These are phyloP conservation scores for Bonnemaisonia californica DNA, from an alignment of 31 red algal genomes.

Conservation along the genomic window DNA sequence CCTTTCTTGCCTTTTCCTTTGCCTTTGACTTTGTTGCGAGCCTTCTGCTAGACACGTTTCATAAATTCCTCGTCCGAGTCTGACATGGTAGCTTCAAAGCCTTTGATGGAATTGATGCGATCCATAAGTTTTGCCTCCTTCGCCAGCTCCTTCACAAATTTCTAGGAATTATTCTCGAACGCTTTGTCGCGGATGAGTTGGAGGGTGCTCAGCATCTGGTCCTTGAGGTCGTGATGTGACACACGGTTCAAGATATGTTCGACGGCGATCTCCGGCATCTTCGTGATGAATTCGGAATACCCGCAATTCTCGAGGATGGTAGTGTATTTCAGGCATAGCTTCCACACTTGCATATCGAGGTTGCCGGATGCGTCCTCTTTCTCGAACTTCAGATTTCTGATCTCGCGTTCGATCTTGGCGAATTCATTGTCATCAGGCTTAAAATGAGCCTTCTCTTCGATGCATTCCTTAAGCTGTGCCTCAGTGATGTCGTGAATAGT, in stretches of 20 bases:
- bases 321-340: not conserved
- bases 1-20: no score
- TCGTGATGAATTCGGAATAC: not conserved
- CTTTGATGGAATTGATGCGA: not conserved
- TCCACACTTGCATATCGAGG: not conserved
- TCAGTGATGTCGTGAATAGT: conserved; percentile 21
- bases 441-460: conserved; percentile 20
- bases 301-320: not conserved
- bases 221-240: not conserved
- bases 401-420: not conserved
- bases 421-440: conserved; percentile 17
- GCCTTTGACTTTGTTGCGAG: no score
- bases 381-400: not conserved
- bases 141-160: not conserved
- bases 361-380: not conserved
- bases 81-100: not conserved
- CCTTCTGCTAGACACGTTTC: no score
- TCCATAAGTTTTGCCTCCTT: not conserved
- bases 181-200: not conserved
- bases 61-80: not conserved
- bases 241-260: not conserved
- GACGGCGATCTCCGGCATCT: not conserved
- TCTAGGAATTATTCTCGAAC: not conserved
- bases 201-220: not conserved
- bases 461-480: conserved; percentile 34